phyloP scores from a whole-genome alignment of 2,329 filamentous ascomycete genomes.

The Xylaria sp. region DNA sequence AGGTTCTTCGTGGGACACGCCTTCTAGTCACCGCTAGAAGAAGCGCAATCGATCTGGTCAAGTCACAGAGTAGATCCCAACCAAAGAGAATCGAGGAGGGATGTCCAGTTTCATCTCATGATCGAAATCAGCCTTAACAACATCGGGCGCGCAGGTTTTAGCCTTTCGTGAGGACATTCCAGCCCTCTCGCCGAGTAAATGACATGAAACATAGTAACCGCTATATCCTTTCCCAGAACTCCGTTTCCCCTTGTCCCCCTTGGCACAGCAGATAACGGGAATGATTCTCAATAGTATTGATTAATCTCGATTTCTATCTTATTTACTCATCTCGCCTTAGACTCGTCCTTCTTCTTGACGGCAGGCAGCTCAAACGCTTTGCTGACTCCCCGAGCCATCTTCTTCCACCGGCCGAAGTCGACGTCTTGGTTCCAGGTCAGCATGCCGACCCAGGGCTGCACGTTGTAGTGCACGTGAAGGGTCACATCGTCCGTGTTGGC shows the following conservation, averaged over 20 bases:
- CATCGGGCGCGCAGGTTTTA: background rate
- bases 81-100: background rate
- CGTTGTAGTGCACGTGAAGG: constrained; percentile 90
- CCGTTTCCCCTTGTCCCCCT: background rate
- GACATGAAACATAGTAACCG: background rate
- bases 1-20: background rate
- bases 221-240: constrained; percentile 5
- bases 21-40: background rate
- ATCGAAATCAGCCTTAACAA: background rate
- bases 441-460: constrained; percentile 95
- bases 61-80: background rate
- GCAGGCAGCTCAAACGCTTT: constrained; percentile 72
- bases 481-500: constrained; percentile 78
- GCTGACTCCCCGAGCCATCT: constrained; percentile 72
- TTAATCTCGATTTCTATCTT: background rate
- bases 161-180: background rate
- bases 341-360: constrained; percentile 68
- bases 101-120: background rate
- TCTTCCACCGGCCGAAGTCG: constrained; percentile 72
- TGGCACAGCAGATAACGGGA: background rate
- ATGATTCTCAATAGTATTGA: background rate
- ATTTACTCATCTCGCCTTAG: constrained; percentile 34
- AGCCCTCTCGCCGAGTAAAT: background rate
- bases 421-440: constrained; percentile 80
- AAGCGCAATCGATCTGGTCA: background rate